These are phyloP conservation scores for Mortierella alpina DNA, from an alignment of 192 early-diverging fungal genomes.

Conservation along the genomic window DNA sequence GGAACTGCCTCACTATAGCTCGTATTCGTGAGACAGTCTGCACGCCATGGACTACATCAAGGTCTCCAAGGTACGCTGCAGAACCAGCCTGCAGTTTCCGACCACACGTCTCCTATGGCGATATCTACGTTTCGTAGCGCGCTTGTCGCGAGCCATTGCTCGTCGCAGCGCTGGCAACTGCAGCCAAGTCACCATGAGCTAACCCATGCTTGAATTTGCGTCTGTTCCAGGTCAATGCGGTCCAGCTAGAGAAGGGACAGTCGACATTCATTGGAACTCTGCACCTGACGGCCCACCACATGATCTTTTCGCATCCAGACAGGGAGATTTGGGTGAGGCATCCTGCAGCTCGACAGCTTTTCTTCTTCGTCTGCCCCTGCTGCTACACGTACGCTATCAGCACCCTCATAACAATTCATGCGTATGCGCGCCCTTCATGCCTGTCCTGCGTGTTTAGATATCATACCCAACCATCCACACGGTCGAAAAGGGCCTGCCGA, in stretches of 20 bases:
- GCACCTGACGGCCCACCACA: slow-evolving; percentile 81
- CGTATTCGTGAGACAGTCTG: too few species aligned
- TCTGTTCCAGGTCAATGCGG: slow-evolving; percentile 40
- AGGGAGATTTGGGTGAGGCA: slow-evolving; percentile 74
- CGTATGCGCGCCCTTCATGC: neutral
- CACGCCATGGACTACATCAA: slow-evolving; percentile 44
- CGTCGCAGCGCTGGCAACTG: too few species aligned
- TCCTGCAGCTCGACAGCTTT: neutral
- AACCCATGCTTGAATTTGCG: neutral
- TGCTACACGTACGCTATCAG: neutral
- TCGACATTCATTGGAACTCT: slow-evolving; percentile 61
- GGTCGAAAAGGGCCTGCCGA: slow-evolving; percentile 75
- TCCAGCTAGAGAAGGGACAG: slow-evolving; percentile 57
- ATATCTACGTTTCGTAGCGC: too few species aligned
- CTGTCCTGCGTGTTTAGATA: slow-evolving; percentile 60
- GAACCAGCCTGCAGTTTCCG: neutral
- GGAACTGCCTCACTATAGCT: too few species aligned
- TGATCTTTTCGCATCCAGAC: slow-evolving; percentile 70
- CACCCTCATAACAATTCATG: neutral
- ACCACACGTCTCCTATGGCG: neutral
- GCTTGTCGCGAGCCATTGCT: too few species aligned
- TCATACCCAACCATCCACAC: slow-evolving; percentile 88
- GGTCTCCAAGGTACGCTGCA: slow-evolving; percentile 36
- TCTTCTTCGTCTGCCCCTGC: neutral
- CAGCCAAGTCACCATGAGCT: too few species aligned